These are phyloP conservation scores for Scleroderma citrinum DNA, from an alignment of 768 basidiomycete genomes.

Conservation along the genomic window DNA sequence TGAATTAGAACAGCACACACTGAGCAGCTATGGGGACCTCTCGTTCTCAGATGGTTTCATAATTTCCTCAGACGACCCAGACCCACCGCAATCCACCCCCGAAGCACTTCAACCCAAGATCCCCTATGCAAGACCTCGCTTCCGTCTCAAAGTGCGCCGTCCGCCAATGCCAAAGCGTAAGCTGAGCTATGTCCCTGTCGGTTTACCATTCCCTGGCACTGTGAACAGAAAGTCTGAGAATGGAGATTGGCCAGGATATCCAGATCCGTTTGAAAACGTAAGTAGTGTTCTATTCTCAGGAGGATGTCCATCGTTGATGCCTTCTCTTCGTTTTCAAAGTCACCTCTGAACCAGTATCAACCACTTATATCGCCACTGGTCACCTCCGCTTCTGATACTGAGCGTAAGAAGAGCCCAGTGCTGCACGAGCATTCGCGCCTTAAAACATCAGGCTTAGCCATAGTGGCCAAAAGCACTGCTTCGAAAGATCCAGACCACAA, in stretches of 20 bases:
- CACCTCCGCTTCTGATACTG: neutral
- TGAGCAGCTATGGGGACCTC: conserved; percentile 42
- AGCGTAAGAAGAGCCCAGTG: conserved; percentile 5
- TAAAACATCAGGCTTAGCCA: too few species aligned
- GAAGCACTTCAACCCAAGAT: neutral
- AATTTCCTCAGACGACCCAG: conserved; percentile 18
- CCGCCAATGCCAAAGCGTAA: conserved; percentile 25
- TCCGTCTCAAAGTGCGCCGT: conserved; percentile 22
- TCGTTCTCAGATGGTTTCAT: conserved; percentile 34
- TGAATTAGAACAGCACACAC: conserved; percentile 36
- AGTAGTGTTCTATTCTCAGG: neutral
- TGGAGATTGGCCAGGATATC: conserved; percentile 11
- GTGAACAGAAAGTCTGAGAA: conserved; percentile 3
- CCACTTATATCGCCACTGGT: conserved; percentile 8
- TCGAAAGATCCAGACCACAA: neutral
- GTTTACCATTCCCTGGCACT: conserved; percentile 3
- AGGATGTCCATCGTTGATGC: neutral
- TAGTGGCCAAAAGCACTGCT: neutral
- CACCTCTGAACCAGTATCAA: conserved; percentile 11
- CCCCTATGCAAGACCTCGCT: conserved; percentile 8
- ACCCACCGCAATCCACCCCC: neutral
- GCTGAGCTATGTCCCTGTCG: conserved; percentile 4
- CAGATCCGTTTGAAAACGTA: conserved; percentile 9
- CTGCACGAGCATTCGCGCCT: neutral
- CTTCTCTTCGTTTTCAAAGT: conserved; percentile 1